Conservation (phyloP, 1,284 basidiomycete genomes). For the Leccinum griseonigrum region DNA sequence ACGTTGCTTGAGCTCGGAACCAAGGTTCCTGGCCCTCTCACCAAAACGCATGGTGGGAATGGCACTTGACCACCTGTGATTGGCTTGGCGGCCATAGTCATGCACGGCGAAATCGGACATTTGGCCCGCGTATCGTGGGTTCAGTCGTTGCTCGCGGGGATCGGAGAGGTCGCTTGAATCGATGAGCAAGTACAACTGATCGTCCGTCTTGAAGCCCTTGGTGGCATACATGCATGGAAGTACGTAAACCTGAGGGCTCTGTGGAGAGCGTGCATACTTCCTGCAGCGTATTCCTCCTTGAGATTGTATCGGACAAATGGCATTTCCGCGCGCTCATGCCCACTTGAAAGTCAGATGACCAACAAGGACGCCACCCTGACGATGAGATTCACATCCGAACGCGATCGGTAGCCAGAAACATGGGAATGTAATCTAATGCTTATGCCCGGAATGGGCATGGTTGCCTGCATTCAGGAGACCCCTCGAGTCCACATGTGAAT, state of each 20-base stretch:
- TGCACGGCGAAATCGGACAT: too few relatives aligned
- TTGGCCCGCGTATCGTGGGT: too few relatives aligned
- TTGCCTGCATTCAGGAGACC: neutral
- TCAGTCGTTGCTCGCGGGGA: too few relatives aligned
- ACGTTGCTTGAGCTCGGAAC: too few relatives aligned
- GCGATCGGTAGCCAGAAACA: neutral
- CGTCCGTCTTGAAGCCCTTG: constrained; percentile 21
- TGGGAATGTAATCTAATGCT: neutral
- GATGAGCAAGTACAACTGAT: too few relatives aligned
- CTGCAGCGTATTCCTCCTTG: neutral
- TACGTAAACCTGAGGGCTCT: constrained; percentile 11
- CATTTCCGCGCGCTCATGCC: neutral
- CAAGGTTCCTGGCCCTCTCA: too few relatives aligned
- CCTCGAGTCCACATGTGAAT: neutral
- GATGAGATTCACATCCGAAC: neutral
- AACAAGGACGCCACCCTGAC: neutral
- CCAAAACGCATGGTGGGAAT: too few relatives aligned
- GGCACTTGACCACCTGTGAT: too few relatives aligned
- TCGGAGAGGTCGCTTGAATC: too few relatives aligned
- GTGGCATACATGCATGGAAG: constrained; percentile 25
- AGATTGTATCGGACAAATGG: neutral
- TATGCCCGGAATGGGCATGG: neutral
- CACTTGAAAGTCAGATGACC: neutral
- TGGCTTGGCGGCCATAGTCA: too few relatives aligned
- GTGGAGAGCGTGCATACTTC: constrained; percentile 6